Evolutionary conservation across 2,329 filamentous ascomycete species (phyloP).

Genomic region (Ophiocordyceps camponoti-saundersi): DNA sequence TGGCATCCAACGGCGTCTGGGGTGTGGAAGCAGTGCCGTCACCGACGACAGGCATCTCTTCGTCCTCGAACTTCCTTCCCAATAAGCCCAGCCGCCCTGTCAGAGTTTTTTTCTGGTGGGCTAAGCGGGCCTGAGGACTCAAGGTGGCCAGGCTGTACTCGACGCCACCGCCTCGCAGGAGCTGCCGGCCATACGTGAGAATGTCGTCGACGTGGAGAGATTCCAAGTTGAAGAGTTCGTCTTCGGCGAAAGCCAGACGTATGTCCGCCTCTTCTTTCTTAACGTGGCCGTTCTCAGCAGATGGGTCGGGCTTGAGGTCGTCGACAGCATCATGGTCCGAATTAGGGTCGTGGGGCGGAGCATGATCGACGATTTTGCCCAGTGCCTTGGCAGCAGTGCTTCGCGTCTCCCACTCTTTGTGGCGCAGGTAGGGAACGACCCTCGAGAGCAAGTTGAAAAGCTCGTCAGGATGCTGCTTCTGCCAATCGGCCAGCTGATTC

Average conservation of each 20-base stretch:
- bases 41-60: constrained; percentile 46
- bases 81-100: constrained; percentile 66
- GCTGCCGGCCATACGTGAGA: constrained; percentile 65
- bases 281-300: constrained; percentile 21
- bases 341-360: constrained; percentile 78
- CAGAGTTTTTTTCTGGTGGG: constrained; percentile 80
- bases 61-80: constrained; percentile 72
- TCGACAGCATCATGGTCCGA: constrained; percentile 38
- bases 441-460: constrained; percentile 87
- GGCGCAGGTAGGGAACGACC: constrained; percentile 87
- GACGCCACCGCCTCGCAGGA: constrained; percentile 72
- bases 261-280: constrained; percentile 48
- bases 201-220: constrained; percentile 65
- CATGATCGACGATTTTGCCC: constrained; percentile 83
- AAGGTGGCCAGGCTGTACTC: constrained; percentile 72
- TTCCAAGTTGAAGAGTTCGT: constrained; percentile 54
- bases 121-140: constrained; percentile 64
- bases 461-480: constrained; percentile 95
- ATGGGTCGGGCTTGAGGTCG: constrained; percentile 17
- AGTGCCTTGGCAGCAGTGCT: constrained; percentile 87
- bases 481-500: constrained; percentile 90
- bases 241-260: constrained; percentile 21
- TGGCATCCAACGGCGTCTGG: constrained; percentile 25
- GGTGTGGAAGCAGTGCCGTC: constrained; percentile 23
- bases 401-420: constrained; percentile 93